phyloP scores from a whole-genome alignment of 805 yeast genomes.

The Clavispora carvajalis region DNA sequence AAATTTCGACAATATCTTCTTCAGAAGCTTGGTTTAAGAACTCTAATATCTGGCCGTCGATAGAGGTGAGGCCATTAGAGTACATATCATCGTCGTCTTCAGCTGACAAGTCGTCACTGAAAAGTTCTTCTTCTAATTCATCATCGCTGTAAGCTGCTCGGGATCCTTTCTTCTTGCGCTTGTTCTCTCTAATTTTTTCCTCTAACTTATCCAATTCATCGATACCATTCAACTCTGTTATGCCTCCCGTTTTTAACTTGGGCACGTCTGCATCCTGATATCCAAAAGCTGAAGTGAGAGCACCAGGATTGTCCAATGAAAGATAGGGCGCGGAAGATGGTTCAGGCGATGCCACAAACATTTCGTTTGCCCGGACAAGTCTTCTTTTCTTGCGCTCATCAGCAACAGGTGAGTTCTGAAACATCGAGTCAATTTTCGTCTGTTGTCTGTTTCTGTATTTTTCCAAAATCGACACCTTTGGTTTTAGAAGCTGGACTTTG shows the following conservation, averaged over 20 bases:
- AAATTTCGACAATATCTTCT: slow-evolving; percentile 75
- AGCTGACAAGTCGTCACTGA: slow-evolving; percentile 46
- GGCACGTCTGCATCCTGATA: slow-evolving; percentile 6
- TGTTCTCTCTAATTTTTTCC: slow-evolving; percentile 33
- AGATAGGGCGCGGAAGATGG: neutral
- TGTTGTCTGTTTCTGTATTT: slow-evolving; percentile 34
- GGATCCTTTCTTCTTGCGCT: slow-evolving; percentile 16
- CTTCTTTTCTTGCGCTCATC: slow-evolving; percentile 27
- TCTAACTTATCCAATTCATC: slow-evolving; percentile 39
- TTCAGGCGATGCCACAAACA: slow-evolving; percentile 3
- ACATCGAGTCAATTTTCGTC: slow-evolving; percentile 21
- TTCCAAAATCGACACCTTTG: slow-evolving; percentile 39
- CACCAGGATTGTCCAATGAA: slow-evolving; percentile 1
- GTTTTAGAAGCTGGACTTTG: slow-evolving; percentile 35
- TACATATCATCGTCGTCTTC: slow-evolving; percentile 36
- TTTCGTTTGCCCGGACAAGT: slow-evolving; percentile 27
- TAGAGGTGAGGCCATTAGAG: slow-evolving; percentile 36
- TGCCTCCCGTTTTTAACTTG: slow-evolving; percentile 3
- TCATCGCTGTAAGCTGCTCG: slow-evolving; percentile 31
- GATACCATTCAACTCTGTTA: slow-evolving; percentile 13
- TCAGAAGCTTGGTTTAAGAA: slow-evolving; percentile 75
- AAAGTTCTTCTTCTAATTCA: slow-evolving; percentile 39
- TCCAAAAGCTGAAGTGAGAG: slow-evolving; percentile 3
- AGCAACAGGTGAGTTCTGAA: slow-evolving; percentile 3
- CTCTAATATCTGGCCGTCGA: slow-evolving; percentile 63